phyloP scores from a whole-genome alignment of 163 green algal genomes.

The Prototheca wickerhamii region DNA sequence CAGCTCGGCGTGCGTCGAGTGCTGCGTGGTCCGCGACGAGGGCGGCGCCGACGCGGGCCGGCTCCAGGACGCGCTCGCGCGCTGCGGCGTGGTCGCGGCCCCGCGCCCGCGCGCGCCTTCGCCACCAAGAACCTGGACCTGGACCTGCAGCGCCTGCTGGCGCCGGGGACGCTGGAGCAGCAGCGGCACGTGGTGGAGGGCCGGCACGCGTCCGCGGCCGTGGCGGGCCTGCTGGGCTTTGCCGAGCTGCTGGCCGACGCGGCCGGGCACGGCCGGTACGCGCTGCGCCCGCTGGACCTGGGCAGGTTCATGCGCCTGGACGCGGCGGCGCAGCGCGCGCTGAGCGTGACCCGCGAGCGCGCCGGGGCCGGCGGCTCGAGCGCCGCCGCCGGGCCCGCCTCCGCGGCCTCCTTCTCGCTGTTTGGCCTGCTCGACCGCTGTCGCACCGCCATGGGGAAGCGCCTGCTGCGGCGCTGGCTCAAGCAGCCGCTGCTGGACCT shows the following conservation, averaged over 20 bases:
- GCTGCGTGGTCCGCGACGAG: slow-evolving; percentile 39
- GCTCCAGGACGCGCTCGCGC: slow-evolving; percentile 57
- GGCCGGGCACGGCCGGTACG: slow-evolving; percentile 42
- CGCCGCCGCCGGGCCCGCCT: too few species aligned
- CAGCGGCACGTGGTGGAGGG: slow-evolving; percentile 66
- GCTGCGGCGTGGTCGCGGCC: slow-evolving; percentile 57
- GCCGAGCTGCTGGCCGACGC: slow-evolving; percentile 51
- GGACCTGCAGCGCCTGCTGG: slow-evolving; percentile 66
- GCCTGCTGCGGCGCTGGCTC: slow-evolving; percentile 83
- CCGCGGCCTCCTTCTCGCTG: slow-evolving; percentile 68
- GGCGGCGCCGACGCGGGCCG: slow-evolving; percentile 1
- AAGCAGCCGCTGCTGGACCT: slow-evolving; percentile 85
- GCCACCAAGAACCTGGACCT: slow-evolving; percentile 55
- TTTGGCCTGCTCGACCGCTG: slow-evolving; percentile 78
- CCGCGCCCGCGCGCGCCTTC: slow-evolving; percentile 48
- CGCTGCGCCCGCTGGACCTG: slow-evolving; percentile 61
- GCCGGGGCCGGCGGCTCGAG: slow-evolving; percentile 62
- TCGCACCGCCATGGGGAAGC: slow-evolving; percentile 88
- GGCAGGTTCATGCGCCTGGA: slow-evolving; percentile 85
- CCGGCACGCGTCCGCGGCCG: slow-evolving; percentile 21
- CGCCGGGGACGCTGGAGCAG: slow-evolving; percentile 49
- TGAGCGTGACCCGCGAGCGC: slow-evolving; percentile 76
- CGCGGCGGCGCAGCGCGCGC: slow-evolving; percentile 66
- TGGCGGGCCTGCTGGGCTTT: slow-evolving; percentile 57
- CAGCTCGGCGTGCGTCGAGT: slow-evolving; percentile 77